phyloP scores from a whole-genome alignment of 1,284 basidiomycete species.

The Microbotryum saponariae region DNA sequence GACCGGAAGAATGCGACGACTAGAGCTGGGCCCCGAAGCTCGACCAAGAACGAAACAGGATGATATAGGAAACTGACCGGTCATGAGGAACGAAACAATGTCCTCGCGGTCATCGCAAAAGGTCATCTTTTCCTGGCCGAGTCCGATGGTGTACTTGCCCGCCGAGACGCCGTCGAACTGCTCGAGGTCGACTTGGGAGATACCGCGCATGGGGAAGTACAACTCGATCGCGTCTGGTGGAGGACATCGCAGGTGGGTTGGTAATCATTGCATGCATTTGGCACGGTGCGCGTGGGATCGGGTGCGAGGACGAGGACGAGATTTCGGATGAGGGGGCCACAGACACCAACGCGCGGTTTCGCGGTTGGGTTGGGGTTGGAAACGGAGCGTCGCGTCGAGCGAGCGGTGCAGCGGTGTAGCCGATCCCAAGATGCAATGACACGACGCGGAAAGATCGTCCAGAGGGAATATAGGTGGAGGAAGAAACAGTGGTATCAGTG shows the following conservation, averaged over 20 bases:
- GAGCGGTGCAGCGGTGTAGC: too few relatives aligned
- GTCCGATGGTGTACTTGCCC: conserved; percentile 98
- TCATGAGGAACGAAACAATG: conserved; percentile 95
- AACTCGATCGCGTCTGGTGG: conserved; percentile 52
- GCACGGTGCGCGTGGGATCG: not conserved
- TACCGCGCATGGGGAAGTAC: conserved; percentile 53
- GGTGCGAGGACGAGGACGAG: too few relatives aligned
- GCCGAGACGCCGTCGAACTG: conserved; percentile 89
- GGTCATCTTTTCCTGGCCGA: conserved; percentile 91
- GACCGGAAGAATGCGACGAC: too few relatives aligned
- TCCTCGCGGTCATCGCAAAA: conserved; percentile 57
- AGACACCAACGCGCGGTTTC: too few relatives aligned
- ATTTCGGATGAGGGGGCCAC: too few relatives aligned
- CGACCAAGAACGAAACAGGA: not conserved
- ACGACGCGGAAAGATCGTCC: too few relatives aligned
- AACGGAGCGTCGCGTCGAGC: too few relatives aligned
- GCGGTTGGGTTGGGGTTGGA: too few relatives aligned
- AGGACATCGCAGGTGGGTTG: too few relatives aligned
- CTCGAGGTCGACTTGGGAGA: conserved; percentile 91
- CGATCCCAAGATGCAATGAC: too few relatives aligned
- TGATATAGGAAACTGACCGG: conserved; percentile 54
- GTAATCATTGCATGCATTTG: not conserved
- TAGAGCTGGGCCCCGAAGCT: not conserved
- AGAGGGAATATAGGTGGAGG: too few relatives aligned
- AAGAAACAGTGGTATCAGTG: not conserved